Percentiles rank a stretch among this genome's conserved stretches.
Evolutionary conservation across 1,284 basidiomycete species (phyloP).

Genomic region (Tilletia horrida): DNA sequence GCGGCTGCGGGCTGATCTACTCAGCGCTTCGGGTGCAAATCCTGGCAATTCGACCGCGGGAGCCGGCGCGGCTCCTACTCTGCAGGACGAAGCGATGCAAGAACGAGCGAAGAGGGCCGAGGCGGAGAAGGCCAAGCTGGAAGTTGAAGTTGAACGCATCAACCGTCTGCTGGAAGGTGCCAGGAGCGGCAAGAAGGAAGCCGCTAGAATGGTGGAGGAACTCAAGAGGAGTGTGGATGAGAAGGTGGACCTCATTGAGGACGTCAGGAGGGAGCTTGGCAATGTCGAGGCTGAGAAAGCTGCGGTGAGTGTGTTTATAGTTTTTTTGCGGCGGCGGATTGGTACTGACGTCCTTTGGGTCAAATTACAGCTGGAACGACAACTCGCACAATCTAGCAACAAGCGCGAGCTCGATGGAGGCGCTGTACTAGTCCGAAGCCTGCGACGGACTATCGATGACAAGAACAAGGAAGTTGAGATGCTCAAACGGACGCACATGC

Average conservation of each 20-base stretch:
- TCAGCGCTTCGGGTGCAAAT: background rate
- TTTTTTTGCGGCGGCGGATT: background rate
- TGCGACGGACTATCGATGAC: constrained; percentile 22
- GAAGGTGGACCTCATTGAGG: constrained; percentile 29
- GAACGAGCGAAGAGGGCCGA: constrained; percentile 35
- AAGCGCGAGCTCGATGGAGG: background rate
- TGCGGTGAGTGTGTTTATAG: constrained; percentile 4
- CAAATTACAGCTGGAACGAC: background rate
- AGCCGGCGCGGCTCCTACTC: background rate
- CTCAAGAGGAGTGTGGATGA: constrained; percentile 17
- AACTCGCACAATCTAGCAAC: constrained; percentile 1
- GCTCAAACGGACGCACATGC: constrained; percentile 35
- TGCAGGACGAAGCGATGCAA: constrained; percentile 37
- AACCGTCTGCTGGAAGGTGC: constrained; percentile 57
- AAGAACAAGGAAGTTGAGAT: constrained; percentile 37
- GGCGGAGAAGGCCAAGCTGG: constrained; percentile 24
- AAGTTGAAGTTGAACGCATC: constrained; percentile 61
- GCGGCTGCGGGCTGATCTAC: constrained; percentile 66
- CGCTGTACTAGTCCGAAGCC: background rate
- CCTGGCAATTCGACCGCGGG: background rate
- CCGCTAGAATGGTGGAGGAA: constrained; percentile 10
- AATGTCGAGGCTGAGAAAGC: constrained; percentile 4
- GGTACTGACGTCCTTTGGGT: background rate
- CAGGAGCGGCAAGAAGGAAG: constrained; percentile 52
- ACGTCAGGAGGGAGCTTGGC: constrained; percentile 6